Evolutionary conservation across 2,329 filamentous ascomycete species (phyloP).

Genomic region (Botryotinia calthae): DNA sequence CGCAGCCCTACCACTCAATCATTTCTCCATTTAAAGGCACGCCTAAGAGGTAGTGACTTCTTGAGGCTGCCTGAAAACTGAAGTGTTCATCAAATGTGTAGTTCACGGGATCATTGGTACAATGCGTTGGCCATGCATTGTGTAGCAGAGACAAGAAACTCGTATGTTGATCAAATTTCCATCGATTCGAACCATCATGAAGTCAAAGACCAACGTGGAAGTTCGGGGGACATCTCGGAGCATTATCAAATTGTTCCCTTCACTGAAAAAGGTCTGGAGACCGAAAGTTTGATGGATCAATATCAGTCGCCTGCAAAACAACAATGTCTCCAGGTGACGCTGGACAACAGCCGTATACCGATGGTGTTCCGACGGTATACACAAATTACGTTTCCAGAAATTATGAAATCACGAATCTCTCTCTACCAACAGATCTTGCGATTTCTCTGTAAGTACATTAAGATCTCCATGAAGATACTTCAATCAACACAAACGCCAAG

Average conservation of each 20-base stretch:
- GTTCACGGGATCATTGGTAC: conserved; percentile 12
- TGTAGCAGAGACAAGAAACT: neutral
- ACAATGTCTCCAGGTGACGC: neutral
- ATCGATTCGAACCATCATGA: neutral
- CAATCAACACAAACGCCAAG: neutral
- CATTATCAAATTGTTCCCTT: neutral
- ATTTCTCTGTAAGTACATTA: neutral
- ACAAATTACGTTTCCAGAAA: neutral
- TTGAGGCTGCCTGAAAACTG: neutral
- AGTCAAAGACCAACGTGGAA: neutral
- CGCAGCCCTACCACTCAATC: conserved; percentile 6
- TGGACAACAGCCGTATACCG: neutral
- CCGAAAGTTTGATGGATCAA: neutral
- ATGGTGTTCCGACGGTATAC: neutral
- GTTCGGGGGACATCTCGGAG: neutral
- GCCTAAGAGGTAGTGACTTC: neutral
- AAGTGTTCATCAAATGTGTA: neutral
- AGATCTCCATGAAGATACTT: neutral
- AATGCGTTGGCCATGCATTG: conserved; percentile 17
- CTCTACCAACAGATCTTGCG: neutral
- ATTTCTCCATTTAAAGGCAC: neutral
- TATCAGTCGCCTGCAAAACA: neutral
- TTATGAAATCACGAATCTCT: neutral
- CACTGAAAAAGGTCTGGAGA: neutral
- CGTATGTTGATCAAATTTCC: neutral